Conservation (phyloP, 2,329 filamentous ascomycete species). For the Immersiporthe knoxdaviesiana region DNA sequence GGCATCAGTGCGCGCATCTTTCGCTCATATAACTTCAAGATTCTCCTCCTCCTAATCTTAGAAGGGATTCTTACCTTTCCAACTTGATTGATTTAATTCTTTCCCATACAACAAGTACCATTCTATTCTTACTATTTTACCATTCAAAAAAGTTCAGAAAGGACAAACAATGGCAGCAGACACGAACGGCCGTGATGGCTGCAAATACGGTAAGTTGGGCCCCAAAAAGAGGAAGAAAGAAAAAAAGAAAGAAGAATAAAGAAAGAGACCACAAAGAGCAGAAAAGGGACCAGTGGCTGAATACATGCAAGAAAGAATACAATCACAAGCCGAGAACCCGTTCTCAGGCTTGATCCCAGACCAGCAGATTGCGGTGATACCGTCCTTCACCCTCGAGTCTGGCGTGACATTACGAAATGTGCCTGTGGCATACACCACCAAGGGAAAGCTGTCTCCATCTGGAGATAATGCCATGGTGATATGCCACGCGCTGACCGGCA, state of each 20-base stretch:
- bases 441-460: conserved; percentile 61
- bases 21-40: neutral
- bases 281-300: conserved; percentile 56
- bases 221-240: no score
- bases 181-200: conserved; percentile 18
- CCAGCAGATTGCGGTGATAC: conserved; percentile 84
- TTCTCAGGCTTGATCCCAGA: conserved; percentile 85
- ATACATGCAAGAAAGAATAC: conserved; percentile 67
- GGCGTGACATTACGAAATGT: conserved; percentile 81
- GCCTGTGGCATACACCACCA: conserved; percentile 69
- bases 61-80: no score
- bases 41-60: neutral
- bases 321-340: conserved; percentile 84
- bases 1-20: neutral
- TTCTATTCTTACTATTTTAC: neutral
- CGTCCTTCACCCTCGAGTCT: conserved; percentile 90
- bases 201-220: conserved; percentile 28
- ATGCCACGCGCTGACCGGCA: conserved; percentile 84
- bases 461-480: conserved; percentile 73
- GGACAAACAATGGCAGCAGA: neutral
- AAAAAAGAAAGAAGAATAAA: no score
- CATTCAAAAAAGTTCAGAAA: neutral
- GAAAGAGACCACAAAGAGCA: no score
- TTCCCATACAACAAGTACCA: neutral
- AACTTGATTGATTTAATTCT: no score